phyloP scores from a whole-genome alignment of 2,329 filamentous ascomycete genomes.

The Neonectria faginata region DNA sequence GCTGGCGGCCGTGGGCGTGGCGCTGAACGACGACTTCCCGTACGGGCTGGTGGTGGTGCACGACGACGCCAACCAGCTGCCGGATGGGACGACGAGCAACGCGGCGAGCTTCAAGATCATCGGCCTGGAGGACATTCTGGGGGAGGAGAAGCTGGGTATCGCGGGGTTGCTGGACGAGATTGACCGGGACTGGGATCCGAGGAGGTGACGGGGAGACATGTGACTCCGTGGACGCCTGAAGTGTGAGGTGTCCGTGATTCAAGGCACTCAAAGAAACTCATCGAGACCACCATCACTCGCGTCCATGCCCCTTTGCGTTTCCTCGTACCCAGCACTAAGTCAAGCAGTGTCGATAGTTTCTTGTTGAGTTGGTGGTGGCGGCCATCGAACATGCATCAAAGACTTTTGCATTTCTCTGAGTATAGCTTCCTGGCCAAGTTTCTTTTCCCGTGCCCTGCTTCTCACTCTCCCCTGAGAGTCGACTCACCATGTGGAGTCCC shows the following conservation, averaged over 20 bases:
- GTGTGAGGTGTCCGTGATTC: not conserved
- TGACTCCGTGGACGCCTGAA: not conserved
- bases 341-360: not conserved
- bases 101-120: slow-evolving; percentile 65
- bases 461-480: not conserved
- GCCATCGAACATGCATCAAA: not conserved
- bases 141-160: slow-evolving; percentile 42
- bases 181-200: slow-evolving; percentile 55
- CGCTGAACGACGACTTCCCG: slow-evolving; percentile 56
- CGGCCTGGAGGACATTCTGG: slow-evolving; percentile 55
- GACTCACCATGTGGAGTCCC: not conserved
- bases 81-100: slow-evolving; percentile 57
- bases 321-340: not conserved
- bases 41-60: slow-evolving; percentile 62
- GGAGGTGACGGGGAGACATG: not conserved
- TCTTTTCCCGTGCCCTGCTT: not conserved
- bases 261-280: not conserved
- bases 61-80: slow-evolving; percentile 65
- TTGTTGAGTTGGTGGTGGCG: not conserved
- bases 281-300: not conserved
- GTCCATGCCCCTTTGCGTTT: not conserved
- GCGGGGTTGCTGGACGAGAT: slow-evolving; percentile 50
- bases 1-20: slow-evolving; percentile 58
- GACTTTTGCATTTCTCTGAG: not conserved
- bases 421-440: too few relatives aligned